Conservation (phyloP, 2,329 filamentous ascomycete species). For the Colletotrichum sp. region DNA sequence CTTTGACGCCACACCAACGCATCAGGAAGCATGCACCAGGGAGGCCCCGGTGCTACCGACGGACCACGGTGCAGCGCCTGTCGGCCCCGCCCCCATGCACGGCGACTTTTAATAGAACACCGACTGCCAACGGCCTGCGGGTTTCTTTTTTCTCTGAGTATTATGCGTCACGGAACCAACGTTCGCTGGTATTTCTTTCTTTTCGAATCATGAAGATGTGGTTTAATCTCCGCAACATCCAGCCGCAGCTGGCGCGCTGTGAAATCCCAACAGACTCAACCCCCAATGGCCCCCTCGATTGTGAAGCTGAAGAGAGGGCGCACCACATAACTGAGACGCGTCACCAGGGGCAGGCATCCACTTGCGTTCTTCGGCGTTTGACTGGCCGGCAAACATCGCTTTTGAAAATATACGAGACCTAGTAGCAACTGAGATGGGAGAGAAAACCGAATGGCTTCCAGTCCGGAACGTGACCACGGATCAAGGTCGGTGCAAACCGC, state of each 20-base stretch:
- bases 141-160: not conserved
- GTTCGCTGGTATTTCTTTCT: not conserved
- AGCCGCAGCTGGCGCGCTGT: not conserved
- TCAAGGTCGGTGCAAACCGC: not conserved
- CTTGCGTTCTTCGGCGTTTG: not conserved
- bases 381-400: not conserved
- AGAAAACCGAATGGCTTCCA: not conserved
- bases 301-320: not conserved
- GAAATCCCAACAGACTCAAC: not conserved
- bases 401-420: not conserved
- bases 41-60: conserved; percentile 1
- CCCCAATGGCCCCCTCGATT: not conserved
- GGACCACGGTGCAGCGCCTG: not conserved
- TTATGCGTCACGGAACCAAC: not conserved
- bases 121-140: not conserved
- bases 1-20: conserved; percentile 22
- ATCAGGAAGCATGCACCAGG: conserved; percentile 15
- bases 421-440: not conserved
- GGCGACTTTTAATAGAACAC: conserved; percentile 7
- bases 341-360: not conserved
- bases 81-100: conserved; percentile 1
- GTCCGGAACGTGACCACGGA: not conserved
- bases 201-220: not conserved
- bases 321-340: not conserved
- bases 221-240: not conserved